Conservation (phyloP, 352 stramenopile genomes). For the Pythium dissotocum region DNA sequence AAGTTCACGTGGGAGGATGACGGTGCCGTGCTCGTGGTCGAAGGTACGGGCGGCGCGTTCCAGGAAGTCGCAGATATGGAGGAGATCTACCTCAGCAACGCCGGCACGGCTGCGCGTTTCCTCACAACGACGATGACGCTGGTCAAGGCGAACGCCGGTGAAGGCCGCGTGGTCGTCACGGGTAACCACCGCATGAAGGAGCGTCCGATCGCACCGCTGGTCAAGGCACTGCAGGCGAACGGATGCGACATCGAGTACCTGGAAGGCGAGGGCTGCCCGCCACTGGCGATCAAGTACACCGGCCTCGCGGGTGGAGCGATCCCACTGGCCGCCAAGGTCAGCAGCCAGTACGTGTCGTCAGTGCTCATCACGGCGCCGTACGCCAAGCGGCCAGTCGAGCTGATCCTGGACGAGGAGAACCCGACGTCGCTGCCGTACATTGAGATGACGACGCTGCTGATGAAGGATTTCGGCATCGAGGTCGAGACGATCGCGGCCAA, state of each 20-base stretch:
- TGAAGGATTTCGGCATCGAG: slow-evolving; percentile 95
- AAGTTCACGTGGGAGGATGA: slow-evolving; percentile 81
- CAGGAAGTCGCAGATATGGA: slow-evolving; percentile 41
- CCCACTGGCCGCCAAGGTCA: slow-evolving; percentile 92
- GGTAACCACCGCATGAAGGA: slow-evolving; percentile 97
- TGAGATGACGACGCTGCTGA: slow-evolving; percentile 93
- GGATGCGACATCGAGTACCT: slow-evolving; percentile 74
- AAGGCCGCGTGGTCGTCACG: slow-evolving; percentile 79
- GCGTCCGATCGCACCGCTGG: slow-evolving; percentile 94
- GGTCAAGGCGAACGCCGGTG: slow-evolving; percentile 32
- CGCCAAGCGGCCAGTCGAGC: slow-evolving; percentile 64
- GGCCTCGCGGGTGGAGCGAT: slow-evolving; percentile 75
- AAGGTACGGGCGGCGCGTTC: slow-evolving; percentile 77
- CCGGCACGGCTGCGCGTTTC: slow-evolving; percentile 94
- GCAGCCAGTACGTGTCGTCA: slow-evolving; percentile 96
- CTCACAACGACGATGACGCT: slow-evolving; percentile 91
- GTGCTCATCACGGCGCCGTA: slow-evolving; percentile 95
- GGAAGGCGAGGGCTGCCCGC: slow-evolving; percentile 65
- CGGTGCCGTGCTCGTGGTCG: slow-evolving; percentile 68
- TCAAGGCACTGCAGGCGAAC: slow-evolving; percentile 93
- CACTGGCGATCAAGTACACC: slow-evolving; percentile 73
- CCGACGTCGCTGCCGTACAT: slow-evolving; percentile 97
- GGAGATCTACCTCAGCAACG: slow-evolving; percentile 87
- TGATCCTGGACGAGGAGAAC: slow-evolving; percentile 95
- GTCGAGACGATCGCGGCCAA: slow-evolving; percentile 90